Evolutionary conservation across 495 filamentous ascomycete genomes (phyloP), one percentile per base, ranked within the genome.

Genomic region (Tetracladium marchalianum): DNA sequence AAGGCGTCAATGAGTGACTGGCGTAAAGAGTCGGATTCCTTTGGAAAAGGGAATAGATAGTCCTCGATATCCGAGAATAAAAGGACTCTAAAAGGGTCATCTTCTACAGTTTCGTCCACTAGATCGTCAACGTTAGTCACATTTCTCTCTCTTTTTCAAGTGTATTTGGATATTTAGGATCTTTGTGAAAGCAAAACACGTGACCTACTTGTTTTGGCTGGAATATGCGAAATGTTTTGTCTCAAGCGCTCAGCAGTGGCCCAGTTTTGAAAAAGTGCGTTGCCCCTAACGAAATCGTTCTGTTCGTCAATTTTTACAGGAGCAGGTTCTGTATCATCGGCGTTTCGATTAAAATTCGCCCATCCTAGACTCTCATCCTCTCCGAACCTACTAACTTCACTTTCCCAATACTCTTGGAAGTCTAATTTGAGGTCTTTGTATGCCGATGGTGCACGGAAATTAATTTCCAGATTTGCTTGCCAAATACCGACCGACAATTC

Each of bases 401-500:
- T 85, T 42, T 95, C 87, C 92, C 92, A 98, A 52, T 89, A 95
- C 12, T 64, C 50, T 12, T 50, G 43, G n/a, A 57, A 47, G 10
- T 43, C 49, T 7, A 11, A n/a, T n/a, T 35, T 7, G 51, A 37
- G 22, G 50, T 31, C 2, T 52, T 43, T 10, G 12, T 43, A 24
- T 31, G 43, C 35, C 35, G 44, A 17, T 41, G 81, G 81, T 13
- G 63, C 65, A 41, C 79, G 77, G 46, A 86, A 80, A 31, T 76
- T 75, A 39, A 85, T 70, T 59, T 97, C 92, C 4, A 97, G 66
- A 5, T 84, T 54, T 8, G 76, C 82, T 59, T 98, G 92, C 87
- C 93, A 95, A 10, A 84, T 69, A 13, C 82, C 87, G 1, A 84
- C 67, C 4, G 85, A 80, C 33, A 82, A 66, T 58, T 97, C 92